Base-by-base conservation (phyloP, 148 eudicot species). In the Suaeda aralocaspica region DNA sequence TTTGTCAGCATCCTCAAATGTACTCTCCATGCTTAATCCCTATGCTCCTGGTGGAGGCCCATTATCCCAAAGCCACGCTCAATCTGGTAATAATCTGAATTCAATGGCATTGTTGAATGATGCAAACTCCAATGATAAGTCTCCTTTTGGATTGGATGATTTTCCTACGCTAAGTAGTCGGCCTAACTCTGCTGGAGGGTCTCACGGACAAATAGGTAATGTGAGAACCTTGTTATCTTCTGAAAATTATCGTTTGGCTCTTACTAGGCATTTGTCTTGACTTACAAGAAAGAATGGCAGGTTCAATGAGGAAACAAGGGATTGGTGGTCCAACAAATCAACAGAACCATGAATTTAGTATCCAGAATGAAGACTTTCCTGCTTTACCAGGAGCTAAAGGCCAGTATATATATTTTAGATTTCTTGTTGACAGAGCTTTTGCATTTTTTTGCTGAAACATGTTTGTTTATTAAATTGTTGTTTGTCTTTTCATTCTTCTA, bases 321-420 rank as follows among this genome's bases (percentile, higher is more conserved):
- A 87, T 89, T 80, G 92, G 80, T 69, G 84, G 92, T 79, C 86
- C 92, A 25, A 79, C 87, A 68, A 90, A 81, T 66, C 96, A 92
- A 72, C 96, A 83, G 74, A 92, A 92, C 72, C 97, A 89, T 72
- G 97, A 92, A 72, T 92, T 92, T 82, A 89, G 96, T 75, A 92
- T 92, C 75, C 96, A 89, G 78, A 87, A 83, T 69, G 97, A 92
- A 86, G 97, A 92, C 79, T 92, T 92, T 78, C 96, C 97, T 16
- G 97, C 96, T 33, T 83, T 92, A 77, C 97, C 97, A 24, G 96
- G 96, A 79, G 83, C 72, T 73, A 92, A 87, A 89, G 96, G 97
- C 89, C 69, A 69, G 57, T 57, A 66, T 8, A 44, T 74, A 4
- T 48, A n/a, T n/a, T n/a, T 46, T 51, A 31, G 30, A 18, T n/a